Conservation (phyloP, 202 grass and related monocot genomes). For the Brachypodium distachyon region DNA sequence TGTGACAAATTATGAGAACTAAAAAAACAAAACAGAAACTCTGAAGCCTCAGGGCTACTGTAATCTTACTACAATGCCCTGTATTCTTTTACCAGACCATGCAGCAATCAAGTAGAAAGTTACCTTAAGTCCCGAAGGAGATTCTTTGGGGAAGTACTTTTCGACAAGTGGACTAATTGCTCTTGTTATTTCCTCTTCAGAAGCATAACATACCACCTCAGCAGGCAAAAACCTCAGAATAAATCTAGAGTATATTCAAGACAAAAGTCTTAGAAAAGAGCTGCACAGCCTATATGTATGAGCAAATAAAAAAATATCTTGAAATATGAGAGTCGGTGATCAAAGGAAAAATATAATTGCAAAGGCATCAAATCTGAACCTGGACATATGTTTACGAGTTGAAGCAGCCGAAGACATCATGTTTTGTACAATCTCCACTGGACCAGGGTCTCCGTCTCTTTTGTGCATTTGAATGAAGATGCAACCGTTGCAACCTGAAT, state of each 20-base stretch:
- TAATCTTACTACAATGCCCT: neutral
- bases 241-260: constrained; percentile 55
- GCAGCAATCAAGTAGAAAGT: neutral
- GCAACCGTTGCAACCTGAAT: constrained; percentile 84
- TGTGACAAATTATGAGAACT: neutral
- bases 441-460: constrained; percentile 51
- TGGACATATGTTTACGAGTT: constrained; percentile 96
- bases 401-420: constrained; percentile 73
- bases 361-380: constrained; percentile 39
- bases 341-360: neutral
- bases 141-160: constrained; percentile 67
- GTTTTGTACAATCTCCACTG: constrained; percentile 74
- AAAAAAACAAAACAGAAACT: neutral
- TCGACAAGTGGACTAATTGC: constrained; percentile 68
- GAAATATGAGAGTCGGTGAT: neutral
- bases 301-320: neutral
- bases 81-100: neutral
- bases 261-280: neutral
- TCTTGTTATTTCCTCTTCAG: constrained; percentile 88
- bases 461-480: constrained; percentile 93
- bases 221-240: constrained; percentile 75
- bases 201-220: constrained; percentile 90
- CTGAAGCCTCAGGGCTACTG: neutral
- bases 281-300: neutral
- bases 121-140: constrained; percentile 58